A percentile compares a stretch with the other conserved stretches of the same genome.
These are phyloP conservation scores for Globisporangium cylindrosporum DNA, from an alignment of 352 stramenopile genomes.

Conservation along the genomic window DNA sequence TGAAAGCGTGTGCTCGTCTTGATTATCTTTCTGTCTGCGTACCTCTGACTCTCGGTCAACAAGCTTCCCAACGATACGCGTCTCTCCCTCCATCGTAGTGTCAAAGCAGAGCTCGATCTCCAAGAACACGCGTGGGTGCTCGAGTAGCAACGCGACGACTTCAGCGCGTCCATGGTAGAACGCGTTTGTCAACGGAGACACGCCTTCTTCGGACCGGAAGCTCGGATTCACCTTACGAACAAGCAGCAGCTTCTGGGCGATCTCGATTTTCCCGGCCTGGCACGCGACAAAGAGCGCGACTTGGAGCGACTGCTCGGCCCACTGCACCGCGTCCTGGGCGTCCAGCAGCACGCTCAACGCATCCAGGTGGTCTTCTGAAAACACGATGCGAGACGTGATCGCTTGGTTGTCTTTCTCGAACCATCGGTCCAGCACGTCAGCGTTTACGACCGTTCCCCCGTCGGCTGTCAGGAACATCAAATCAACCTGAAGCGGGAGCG, in stretches of 20 bases:
- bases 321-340: background rate
- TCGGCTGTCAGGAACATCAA: slow-evolving; percentile 8
- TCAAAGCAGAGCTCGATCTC: slow-evolving; percentile 16
- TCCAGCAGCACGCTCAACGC: slow-evolving; percentile 10
- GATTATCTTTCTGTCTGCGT: background rate
- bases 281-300: slow-evolving; percentile 10
- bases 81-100: background rate
- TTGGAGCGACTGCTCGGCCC: slow-evolving; percentile 6
- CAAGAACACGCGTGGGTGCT: background rate
- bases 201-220: slow-evolving; percentile 6
- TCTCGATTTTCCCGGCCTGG: slow-evolving; percentile 4
- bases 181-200: slow-evolving; percentile 8
- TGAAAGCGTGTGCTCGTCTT: background rate
- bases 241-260: background rate
- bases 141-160: slow-evolving; percentile 11
- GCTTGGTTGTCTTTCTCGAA: background rate
- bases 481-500: slow-evolving; percentile 4
- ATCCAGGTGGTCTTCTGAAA: slow-evolving; percentile 10
- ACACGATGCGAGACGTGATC: background rate
- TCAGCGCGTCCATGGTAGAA: slow-evolving; percentile 7
- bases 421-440: slow-evolving; percentile 7
- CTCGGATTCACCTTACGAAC: slow-evolving; percentile 1
- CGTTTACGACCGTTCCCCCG: slow-evolving; percentile 5
- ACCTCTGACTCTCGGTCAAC: background rate
- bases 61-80: background rate